Evolutionary conservation across 202 grass and related monocot species (phyloP), one percentile per base, ranked within the genome.

Genomic region (Hordeum pubiflorum): DNA sequence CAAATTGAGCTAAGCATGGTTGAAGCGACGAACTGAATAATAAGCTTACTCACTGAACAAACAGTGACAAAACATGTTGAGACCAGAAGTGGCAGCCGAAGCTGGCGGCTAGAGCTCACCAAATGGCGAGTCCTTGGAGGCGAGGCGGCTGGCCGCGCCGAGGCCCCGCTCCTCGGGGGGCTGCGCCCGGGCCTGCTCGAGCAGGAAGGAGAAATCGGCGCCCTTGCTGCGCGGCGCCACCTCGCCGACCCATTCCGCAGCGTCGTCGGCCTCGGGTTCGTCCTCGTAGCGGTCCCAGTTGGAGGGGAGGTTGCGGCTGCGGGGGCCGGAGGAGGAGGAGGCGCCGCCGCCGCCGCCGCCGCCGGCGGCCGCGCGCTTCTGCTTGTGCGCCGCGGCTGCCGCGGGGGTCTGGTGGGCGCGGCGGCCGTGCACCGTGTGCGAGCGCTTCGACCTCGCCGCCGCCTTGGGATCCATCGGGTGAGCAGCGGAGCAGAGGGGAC

Each of bases 381-480:
- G 81, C 81, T 58, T 80, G 50, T 83, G 85, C 3, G 82, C 55
- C 7, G 79, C 82, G 4, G 84, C 83, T 0, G 87, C 78, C 12
- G 86, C 65, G 4, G 92, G 89, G 15, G 90, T 81, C 12, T 88
- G 90, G 87, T 95, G 90, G 64, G 75, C 57, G 37, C 81, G 83
- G 18, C 96, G 96, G 72, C 85, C 96, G 20, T 93, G 92, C 58
- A 92, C 86, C 61, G 96, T 93, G 69, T 98, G 89, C 20, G 72
- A 83, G 69, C 92, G 86, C 90, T 95, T 98, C 80, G 90, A 93
- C 87, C 89, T 98, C 62, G 90, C 92, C 43, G 89, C 86, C 63
- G 92, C 88, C 72, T 98, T 98, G 63, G 96, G 96, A 78, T 98
- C 96, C 92, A 97, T 94, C 44, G 12, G 13, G 48, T 10, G 63